Evolutionary conservation across 768 basidiomycete species (phyloP), one percentile per base, ranked within the genome.

Genomic region (Tulasnella calospora): DNA sequence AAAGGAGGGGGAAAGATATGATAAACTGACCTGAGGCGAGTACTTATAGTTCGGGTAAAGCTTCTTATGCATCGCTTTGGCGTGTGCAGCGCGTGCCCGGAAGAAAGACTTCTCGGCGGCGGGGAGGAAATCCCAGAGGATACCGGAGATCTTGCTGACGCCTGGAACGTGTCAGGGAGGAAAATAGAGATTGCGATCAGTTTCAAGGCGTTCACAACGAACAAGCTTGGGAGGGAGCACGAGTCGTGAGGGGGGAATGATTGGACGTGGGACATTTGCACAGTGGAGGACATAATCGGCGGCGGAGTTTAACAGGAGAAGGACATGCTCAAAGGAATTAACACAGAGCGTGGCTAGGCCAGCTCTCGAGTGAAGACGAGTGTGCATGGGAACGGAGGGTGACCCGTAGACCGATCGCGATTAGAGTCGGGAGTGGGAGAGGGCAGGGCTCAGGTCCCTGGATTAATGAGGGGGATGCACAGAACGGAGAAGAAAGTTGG

Each of bases 31-130:
- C 69, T 78, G 77, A 51, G 78, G 78, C 5, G 78, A 74, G 78
- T 82, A 82, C n/a, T 80, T 80, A 80, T 82, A 82, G 36, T 80
- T 80, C 21, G 82, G 82, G 40, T 82, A 73, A 3, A 80, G 73
- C 8, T 79, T 70, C 70, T 72, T 73, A 72, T 83, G 82, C 78
- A 80, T 78, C 76, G 77, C 81, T 79, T 82, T 83, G 35, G 76
- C 80, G 36, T 71, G 47, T 33, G 57, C 41, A 23, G 82, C 82
- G 67, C 78, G 79, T 38, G 78, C 40, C 40, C 81, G 79, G 80
- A 80, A 83, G 75, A 80, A 80, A 23, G 71, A 70, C 80, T 79
- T 80, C 15, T 82, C 82, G 21, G 76, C 79, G 15, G 78, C 13
- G 35, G 74, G 27, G 15, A 83, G 67, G 13, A 70, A 51, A 41